Evolutionary conservation across 257 asterid genomes (phyloP), one percentile per base, ranked within the genome.

Genomic region (Solanum virginianum): DNA sequence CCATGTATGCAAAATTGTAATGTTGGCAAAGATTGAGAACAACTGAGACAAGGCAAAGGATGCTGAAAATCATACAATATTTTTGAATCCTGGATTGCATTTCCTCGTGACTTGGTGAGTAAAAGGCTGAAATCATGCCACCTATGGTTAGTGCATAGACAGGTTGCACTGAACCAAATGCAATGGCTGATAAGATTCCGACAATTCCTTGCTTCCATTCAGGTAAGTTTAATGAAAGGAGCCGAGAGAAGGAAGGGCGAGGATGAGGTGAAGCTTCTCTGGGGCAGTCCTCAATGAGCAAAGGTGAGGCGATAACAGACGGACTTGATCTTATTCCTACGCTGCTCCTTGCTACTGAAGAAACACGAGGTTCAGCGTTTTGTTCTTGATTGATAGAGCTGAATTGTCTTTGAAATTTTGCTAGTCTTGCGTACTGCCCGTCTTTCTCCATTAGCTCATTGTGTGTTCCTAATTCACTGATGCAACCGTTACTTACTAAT

Each of bases 91-190:
- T 82, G 0, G 92, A 89, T 24, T 82, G 92, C 98, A 95, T 93
- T 81, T 90, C 97, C 0, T 86, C 93, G 7, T 91, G 97, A 66
- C 85, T 90, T 6, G 92, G 63, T 6, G 90, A 84, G 87, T 89
- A 94, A 85, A 95, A 94, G 14, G 98, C 94, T 0, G 98, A 92
- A 59, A 95, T 90, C 92, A 93, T 93, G 69, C 98, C 93, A 53
- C 98, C 98, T 56, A 95, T 94, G 5, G 94, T 93, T 45, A 95
- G 86, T 1, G 98, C 98, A 66, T 95, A 95, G 66, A 93, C 87
- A 20, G 98, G 98, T 39, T 95, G 98, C 32, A 95, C 89, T 3
- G 98, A 91, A 12, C 98, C 98, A 43, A 93, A 94, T 57, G 87
- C 82, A 36, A 91, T 45, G 47, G 98, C 97, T 0, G 95, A 90